These are phyloP conservation scores for Tripterygium wilfordii DNA, from an alignment of 177 flowering plant species.

Conservation along the genomic window DNA sequence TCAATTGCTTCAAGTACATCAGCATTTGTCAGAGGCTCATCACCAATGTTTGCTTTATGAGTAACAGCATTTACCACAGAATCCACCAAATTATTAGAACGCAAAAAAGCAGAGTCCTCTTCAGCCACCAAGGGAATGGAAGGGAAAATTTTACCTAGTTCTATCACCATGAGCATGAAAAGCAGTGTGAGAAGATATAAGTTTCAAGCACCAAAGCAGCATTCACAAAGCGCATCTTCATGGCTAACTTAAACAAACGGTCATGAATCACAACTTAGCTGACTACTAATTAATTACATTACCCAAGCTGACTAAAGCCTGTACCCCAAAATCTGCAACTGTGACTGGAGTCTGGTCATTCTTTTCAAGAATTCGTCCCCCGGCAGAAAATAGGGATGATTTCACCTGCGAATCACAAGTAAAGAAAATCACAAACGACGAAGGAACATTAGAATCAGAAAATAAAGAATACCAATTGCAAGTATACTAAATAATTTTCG, in stretches of 20 bases:
- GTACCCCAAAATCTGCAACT: slow-evolving; percentile 89
- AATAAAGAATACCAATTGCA: too few relatives aligned
- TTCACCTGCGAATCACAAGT: slow-evolving; percentile 41
- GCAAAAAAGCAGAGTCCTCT: slow-evolving; percentile 78
- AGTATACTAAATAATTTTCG: too few relatives aligned
- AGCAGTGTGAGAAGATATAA: not conserved
- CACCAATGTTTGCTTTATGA: slow-evolving; percentile 33
- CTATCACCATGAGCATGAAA: slow-evolving; percentile 28
- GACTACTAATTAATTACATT: slow-evolving; percentile 17
- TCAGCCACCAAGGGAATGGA: slow-evolving; percentile 92
- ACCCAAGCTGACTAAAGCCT: slow-evolving; percentile 91
- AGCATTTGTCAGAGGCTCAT: slow-evolving; percentile 29
- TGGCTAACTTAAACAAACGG: too few relatives aligned
- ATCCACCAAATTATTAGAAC: slow-evolving; percentile 50
- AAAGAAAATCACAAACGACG: too few relatives aligned
- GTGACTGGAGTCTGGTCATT: slow-evolving; percentile 85
- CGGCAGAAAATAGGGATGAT: slow-evolving; percentile 47
- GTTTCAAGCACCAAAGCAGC: not conserved
- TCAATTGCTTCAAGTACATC: slow-evolving; percentile 80
- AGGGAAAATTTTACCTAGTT: slow-evolving; percentile 65
- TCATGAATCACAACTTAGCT: too few relatives aligned
- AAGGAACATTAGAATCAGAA: too few relatives aligned
- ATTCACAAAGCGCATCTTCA: not conserved
- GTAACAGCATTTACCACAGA: slow-evolving; percentile 54
- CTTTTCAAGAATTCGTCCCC: slow-evolving; percentile 63